Percentiles rank a stretch among this genome's conserved stretches.
Evolutionary conservation across 768 basidiomycete species (phyloP).

Genomic region (Amanita brunnescens): DNA sequence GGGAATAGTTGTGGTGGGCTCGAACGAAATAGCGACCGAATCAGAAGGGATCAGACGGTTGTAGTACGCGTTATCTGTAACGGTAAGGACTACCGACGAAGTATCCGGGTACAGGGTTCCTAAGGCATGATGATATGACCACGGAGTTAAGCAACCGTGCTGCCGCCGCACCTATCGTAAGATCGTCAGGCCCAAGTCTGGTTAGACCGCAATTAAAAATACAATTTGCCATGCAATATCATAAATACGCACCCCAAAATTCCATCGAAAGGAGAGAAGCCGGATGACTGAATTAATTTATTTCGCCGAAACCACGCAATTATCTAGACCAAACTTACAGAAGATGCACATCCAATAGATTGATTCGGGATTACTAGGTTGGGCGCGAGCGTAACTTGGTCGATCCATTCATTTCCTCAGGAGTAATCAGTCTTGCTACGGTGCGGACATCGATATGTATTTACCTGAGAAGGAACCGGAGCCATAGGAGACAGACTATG

Average conservation of each 20-base stretch:
- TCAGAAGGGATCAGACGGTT: conserved; percentile 30
- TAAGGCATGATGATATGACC: conserved; percentile 1
- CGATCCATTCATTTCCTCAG: conserved; percentile 38
- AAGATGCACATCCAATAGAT: conserved; percentile 56
- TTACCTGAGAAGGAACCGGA: conserved; percentile 52
- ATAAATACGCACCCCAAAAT: conserved; percentile 43
- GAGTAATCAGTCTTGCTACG: not conserved
- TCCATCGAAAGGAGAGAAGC: conserved; percentile 47
- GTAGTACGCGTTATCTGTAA: conserved; percentile 44
- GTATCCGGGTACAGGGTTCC: conserved; percentile 27
- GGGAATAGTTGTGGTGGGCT: conserved; percentile 29
- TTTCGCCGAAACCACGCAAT: not conserved
- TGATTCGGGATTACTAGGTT: conserved; percentile 39
- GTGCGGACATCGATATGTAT: not conserved
- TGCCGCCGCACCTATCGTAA: conserved; percentile 34
- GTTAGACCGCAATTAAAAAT: not conserved
- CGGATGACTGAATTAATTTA: conserved; percentile 24
- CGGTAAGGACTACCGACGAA: conserved; percentile 35
- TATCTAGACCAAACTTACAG: conserved; percentile 7
- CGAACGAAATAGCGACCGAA: conserved; percentile 43
- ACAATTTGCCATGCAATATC: not conserved
- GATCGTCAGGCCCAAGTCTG: conserved; percentile 51
- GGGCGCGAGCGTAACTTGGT: conserved; percentile 47
- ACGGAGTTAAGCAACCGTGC: not conserved
- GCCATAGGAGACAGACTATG: conserved; percentile 52